Base-by-base conservation (phyloP, 768 basidiomycete genomes). In the Sarcodon aspratus region DNA sequence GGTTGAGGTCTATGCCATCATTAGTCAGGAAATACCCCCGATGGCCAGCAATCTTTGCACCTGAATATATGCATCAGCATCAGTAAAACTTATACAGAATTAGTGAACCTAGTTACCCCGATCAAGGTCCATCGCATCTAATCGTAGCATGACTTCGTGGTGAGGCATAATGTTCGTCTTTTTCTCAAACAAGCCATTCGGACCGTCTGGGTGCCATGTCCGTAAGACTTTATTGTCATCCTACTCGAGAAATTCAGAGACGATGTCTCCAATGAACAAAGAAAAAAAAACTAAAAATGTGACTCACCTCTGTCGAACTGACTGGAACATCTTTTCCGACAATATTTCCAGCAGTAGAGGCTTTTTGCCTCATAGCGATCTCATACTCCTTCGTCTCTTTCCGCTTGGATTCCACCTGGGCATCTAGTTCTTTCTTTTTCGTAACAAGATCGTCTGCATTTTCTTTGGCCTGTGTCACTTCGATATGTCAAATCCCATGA, bases 61-160 rank as follows among this genome's bases (percentile, higher is more conserved):
- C 89, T 92, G 53, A 34, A 45, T 11, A 35, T 34, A 21, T 48
- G 13, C 13, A 44, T n/a, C 42, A 18, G 21, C 36, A 36, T 47
- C 45, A 13, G 53, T 34, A 38, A 37, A 32, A 37, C 21, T 31
- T 42, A 43, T 3, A 33, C 18, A 11, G 13, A 33, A n/a, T 15
- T 34, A 9, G 48, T 12, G 36, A 15, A 34, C 47, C 9, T 21
- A 61, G 71, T n/a, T 52, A 84, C 91, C 96, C 64, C 96, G 78
- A 64, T 99, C 96, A 43, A 96, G 80, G 64, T 98, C 96, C 78
- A 95, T 93, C 18, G 91, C 93, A 59, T 96, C 96, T 27, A 99
- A 70, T 38, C 91, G 78, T 44, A 92, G 77, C 44, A 99, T 76
- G 21, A 98, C 91, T 69, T 99, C 96, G 59, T 99, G 94, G 64